Percentiles rank a stretch among this genome's conserved stretches.
Evolutionary conservation across 2,329 filamentous ascomycete genomes (phyloP).

Genomic region (Aspergillus aculeatus): DNA sequence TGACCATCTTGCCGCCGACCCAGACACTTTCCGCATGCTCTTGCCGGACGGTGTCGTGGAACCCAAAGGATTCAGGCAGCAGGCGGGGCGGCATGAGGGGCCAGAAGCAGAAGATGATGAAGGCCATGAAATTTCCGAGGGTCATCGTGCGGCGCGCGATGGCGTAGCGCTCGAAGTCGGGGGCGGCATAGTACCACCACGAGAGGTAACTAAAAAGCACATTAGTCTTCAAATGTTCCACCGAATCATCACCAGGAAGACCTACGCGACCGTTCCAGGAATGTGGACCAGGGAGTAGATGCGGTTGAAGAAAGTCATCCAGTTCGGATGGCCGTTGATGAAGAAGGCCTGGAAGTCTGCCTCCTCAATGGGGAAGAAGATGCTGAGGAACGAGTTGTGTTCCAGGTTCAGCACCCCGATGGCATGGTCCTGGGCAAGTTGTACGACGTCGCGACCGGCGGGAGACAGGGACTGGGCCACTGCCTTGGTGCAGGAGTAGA

Average conservation of each 20-base stretch:
- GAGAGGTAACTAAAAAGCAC: slow-evolving; percentile 34
- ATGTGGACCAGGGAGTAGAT: slow-evolving; percentile 53
- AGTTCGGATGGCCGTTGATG: slow-evolving; percentile 41
- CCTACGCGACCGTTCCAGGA: slow-evolving; percentile 51
- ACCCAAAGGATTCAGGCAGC: slow-evolving; percentile 59
- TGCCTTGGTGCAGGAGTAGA: slow-evolving; percentile 61
- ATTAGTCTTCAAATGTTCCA: background rate
- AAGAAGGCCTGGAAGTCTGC: slow-evolving; percentile 48
- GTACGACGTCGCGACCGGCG: slow-evolving; percentile 50
- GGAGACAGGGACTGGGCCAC: slow-evolving; percentile 51
- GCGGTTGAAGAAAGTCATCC: slow-evolving; percentile 50
- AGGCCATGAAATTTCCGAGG: slow-evolving; percentile 61
- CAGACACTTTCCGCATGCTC: slow-evolving; percentile 54
- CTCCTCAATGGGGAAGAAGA: slow-evolving; percentile 43
- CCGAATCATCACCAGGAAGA: slow-evolving; percentile 29
- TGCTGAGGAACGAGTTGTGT: slow-evolving; percentile 39
- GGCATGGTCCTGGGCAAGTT: slow-evolving; percentile 48
- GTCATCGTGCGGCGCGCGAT: slow-evolving; percentile 60
- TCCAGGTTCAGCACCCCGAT: slow-evolving; percentile 47
- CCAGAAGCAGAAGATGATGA: slow-evolving; percentile 61
- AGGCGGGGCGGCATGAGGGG: slow-evolving; percentile 65
- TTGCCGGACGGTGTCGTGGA: slow-evolving; percentile 61
- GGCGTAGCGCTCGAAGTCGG: slow-evolving; percentile 54
- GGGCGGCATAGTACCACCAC: slow-evolving; percentile 44
- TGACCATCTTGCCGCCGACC: slow-evolving; percentile 58